Base-by-base conservation (phyloP, 2,329 filamentous ascomycete genomes). In the Myriosclerotinia scirpicola region DNA sequence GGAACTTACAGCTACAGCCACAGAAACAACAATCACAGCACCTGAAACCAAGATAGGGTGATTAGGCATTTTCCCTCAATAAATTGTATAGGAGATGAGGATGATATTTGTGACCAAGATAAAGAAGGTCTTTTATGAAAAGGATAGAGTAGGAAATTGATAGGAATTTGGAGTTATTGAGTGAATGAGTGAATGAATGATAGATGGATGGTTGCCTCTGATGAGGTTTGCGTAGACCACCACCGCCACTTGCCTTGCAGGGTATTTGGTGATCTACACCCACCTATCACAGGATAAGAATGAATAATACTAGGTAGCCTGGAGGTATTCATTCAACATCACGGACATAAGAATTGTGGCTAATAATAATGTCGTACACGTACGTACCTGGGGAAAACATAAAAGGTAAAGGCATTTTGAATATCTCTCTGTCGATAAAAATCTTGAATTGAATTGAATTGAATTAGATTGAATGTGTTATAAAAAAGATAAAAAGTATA, bases 31-130 rank as follows among this genome's bases (percentile, higher is more conserved):
- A 52, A 77, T 71, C 30, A 76, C 74, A 9, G 72, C 75, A 66
- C 73, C 76, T 77, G 75, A 71, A 67, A 74, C 67, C 42, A 72
- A 64, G 65, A 70, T 68, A 9, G 73, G 73, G 69, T 75, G 73
- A 68, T 75, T 73, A 75, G 75, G 72, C 72, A 75, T 75, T 67
- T 71, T 55, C 65, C 68, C 54, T 63, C 42, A 65, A 63, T 48
- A 22, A 54, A 34, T n/a, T 17, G 15, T 68, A 44, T 46, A 22
- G 42, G 44, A 67, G 44, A 69, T 55, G 54, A 55, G 61, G 59
- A 46, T 52, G n/a, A 50, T 36, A 38, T 22, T 22, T 46, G 9
- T 20, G 44, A 6, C 26, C 3, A 48, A 9, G n/a, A 26, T 60
- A 26, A 38, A 48, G n/a, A 17, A 50, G 30, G 30, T 48, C 44